phyloP scores from a whole-genome alignment of 1,284 basidiomycete species.

The Ustilago hordei region DNA sequence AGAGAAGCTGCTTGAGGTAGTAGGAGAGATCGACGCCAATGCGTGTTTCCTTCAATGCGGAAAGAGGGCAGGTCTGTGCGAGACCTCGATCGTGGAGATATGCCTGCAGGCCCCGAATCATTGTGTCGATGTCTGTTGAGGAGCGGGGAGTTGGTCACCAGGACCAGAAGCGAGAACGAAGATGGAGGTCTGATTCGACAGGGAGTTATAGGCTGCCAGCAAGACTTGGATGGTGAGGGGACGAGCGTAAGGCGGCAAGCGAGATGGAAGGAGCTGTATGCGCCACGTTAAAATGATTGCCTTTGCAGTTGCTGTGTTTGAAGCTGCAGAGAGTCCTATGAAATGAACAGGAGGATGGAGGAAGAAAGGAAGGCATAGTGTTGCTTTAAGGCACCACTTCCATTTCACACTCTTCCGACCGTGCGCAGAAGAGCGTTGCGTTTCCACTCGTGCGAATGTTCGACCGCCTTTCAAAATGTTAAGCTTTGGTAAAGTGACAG shows the following conservation, averaged over 20 bases:
- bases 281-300: neutral
- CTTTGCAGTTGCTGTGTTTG: neutral
- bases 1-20: slow-evolving; percentile 85
- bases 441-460: slow-evolving; percentile 16
- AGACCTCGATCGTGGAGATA: slow-evolving; percentile 84
- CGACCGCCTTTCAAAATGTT: neutral
- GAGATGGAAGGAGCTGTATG: neutral
- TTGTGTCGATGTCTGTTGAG: slow-evolving; percentile 6
- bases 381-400: neutral
- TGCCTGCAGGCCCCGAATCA: slow-evolving; percentile 53
- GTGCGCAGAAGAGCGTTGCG: slow-evolving; percentile 2
- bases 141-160: slow-evolving; percentile 1
- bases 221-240: neutral
- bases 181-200: neutral
- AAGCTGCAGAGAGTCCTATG: neutral
- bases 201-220: neutral
- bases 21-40: slow-evolving; percentile 96
- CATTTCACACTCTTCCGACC: slow-evolving; percentile 13
- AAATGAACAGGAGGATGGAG: neutral
- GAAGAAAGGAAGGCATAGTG: neutral
- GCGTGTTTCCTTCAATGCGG: slow-evolving; percentile 87
- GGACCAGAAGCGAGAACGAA: neutral
- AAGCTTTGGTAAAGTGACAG: neutral
- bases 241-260: neutral
- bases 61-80: slow-evolving; percentile 83